Base-by-base conservation (phyloP, 2,329 filamentous ascomycete genomes). In the Neofusicoccum umdonicola region DNA sequence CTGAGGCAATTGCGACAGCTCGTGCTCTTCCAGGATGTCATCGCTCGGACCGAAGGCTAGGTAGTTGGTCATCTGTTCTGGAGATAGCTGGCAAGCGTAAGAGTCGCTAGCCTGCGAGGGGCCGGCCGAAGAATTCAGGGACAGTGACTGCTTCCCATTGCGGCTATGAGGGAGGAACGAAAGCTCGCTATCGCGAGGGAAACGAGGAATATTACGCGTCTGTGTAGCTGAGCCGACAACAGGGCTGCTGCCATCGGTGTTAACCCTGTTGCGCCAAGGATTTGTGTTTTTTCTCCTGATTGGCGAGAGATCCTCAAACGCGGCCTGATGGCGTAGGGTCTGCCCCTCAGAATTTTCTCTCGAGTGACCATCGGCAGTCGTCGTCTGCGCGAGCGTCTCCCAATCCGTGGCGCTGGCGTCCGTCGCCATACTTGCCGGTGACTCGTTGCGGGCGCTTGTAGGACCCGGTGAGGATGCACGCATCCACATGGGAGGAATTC, bases 331-430 rank as follows among this genome's bases (percentile, higher is more conserved):
- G 4, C 34, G 42, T 3, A 37, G 44, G 3, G 42, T 13, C n/a
- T 39, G 50, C 11, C 19, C 61, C 7, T 27, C 8, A 0, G 34
- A 52, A 11, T 48, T 35, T 0, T 27, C n/a, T 3, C 39, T 39
- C 2, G 50, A 47, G 9, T 17, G 19, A 1, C 37, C 31, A 6
- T 17, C 48, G 7, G 13, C 22, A 22, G 22, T 45, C 9, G 39
- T 73, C 13, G 67, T 66, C 7, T 68, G 68, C 9, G 50, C 71
- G 31, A 76, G 63, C 2, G 76, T 78, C 45, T 77, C 74, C 76
- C 76, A 78, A 44, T 78, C 76, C 11, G 66, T 69, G 22, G 67
- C 70, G 2, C 72, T 70, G 8, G 68, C 67, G 34, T 70, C 63
- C 5, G 42, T 31, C 12, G 31, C 19, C 15, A 56, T 22, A 7